phyloP scores from a whole-genome alignment of 495 filamentous ascomycete genomes.

The Hypoxylon subgilvum region DNA sequence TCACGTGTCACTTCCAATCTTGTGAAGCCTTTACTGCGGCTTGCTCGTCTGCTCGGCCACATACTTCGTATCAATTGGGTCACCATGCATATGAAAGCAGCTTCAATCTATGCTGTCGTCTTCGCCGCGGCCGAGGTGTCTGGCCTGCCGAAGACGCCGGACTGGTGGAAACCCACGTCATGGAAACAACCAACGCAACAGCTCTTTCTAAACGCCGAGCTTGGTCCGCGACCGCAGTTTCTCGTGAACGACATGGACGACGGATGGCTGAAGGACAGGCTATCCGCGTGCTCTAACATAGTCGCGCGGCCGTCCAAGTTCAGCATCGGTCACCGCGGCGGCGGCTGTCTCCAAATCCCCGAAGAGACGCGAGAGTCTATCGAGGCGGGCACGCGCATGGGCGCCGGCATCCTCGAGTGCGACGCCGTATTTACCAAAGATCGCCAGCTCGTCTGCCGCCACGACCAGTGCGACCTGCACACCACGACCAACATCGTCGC shows the following conservation, averaged over 20 bases:
- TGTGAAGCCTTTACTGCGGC: not conserved
- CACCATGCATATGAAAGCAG: conserved; percentile 27
- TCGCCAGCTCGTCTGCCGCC: conserved; percentile 65
- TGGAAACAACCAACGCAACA: conserved; percentile 27
- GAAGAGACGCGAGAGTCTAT: conserved; percentile 62
- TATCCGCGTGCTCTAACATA: conserved; percentile 59
- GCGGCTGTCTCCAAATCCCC: conserved; percentile 65
- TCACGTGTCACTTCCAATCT: not conserved
- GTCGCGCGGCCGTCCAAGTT: conserved; percentile 51
- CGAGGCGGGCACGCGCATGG: conserved; percentile 62
- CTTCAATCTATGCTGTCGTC: conserved; percentile 18
- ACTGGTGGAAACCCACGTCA: conserved; percentile 2
- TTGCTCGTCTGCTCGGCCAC: not conserved
- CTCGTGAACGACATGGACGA: conserved; percentile 65
- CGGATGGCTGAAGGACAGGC: conserved; percentile 59
- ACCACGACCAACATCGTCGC: conserved; percentile 68
- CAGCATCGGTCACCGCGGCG: conserved; percentile 64
- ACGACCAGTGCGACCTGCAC: conserved; percentile 68
- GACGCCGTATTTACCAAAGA: conserved; percentile 69
- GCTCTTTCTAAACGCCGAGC: conserved; percentile 48
- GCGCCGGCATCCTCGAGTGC: conserved; percentile 69
- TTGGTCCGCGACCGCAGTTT: conserved; percentile 65
- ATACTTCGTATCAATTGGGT: not conserved
- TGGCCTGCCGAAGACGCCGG: conserved; percentile 21
- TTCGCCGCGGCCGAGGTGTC: conserved; percentile 33